Base-by-base conservation (phyloP, 306 rosid genomes). In the Ochetophila trinervis region DNA sequence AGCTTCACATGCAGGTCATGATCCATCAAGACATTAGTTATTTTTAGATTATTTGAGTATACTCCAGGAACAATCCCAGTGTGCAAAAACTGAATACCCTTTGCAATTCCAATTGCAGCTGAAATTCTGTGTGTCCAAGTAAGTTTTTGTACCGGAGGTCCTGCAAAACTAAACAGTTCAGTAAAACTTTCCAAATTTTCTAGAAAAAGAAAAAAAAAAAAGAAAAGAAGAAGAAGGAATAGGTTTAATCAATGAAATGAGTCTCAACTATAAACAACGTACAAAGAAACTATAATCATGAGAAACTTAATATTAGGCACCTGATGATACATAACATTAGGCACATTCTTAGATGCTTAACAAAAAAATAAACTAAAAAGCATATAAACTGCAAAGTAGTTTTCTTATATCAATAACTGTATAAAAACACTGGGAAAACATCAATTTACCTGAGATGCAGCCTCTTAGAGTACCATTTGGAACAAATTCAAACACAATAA, bases 1-100 rank as follows among this genome's bases (percentile, higher is more conserved):
- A 93, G 83, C 74, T 93, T 93, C 23, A 83, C 92, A 50, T 83
- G 91, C 68, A 68, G 89, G 75, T 84, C 77, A 37, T 76, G 86
- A 76, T 90, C 96, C 70, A 90, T 71, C 35, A 89, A 75, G 76
- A 90, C 79, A 59, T 93, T 88, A 65, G 89, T 93, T 65, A 89
- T 90, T 86, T 84, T 93, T 72, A 87, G 73, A 80, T 84, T 90
- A 67, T 86, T 84, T 18, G 91, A 86, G 52, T 83, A 87, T 15
- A 93, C 67, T 35, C 99, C 99, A 18, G 99, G 97, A 68, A 90
- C 93, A 40, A 78, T 87, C 68, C 99, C 97, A 40, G 99, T 87
- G 76, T 93, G 99, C 78, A 93, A 78, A 82, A 89, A 93, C 69
- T 86, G 99, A 83, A 93, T 67, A 56, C 97, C 97, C 82, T 87